These are phyloP conservation scores for Cynara cardunculus DNA, from an alignment of 129 eudicot species.

Conservation along the genomic window DNA sequence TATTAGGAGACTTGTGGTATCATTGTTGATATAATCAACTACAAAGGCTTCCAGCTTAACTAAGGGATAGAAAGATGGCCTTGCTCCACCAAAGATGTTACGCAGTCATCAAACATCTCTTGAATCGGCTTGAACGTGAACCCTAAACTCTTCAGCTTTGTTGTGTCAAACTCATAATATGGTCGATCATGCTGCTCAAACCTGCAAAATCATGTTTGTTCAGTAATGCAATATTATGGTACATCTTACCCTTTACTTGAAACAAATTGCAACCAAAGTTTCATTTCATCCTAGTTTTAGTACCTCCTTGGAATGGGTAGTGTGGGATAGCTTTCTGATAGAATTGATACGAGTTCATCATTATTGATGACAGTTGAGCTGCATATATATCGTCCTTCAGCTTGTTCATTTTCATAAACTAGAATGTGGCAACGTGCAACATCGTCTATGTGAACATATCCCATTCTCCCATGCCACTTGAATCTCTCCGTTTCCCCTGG, in stretches of 20 bases:
- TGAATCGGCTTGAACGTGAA: slow-evolving; percentile 74
- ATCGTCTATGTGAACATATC: slow-evolving; percentile 88
- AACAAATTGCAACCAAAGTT: not conserved
- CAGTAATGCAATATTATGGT: not conserved
- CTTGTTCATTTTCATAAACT: slow-evolving; percentile 63
- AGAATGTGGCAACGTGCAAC: slow-evolving; percentile 84
- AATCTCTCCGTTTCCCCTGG: slow-evolving; percentile 71
- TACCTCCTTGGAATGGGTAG: slow-evolving; percentile 77
- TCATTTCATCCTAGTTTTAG: not conserved
- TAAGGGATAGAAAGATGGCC: slow-evolving; percentile 58
- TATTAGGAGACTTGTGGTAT: not conserved
- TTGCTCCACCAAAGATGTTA: slow-evolving; percentile 53
- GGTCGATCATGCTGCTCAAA: slow-evolving; percentile 68
- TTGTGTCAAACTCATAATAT: slow-evolving; percentile 53
- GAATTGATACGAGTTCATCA: slow-evolving; percentile 56
- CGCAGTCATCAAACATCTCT: slow-evolving; percentile 85
- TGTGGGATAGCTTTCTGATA: slow-evolving; percentile 64
- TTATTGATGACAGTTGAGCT: slow-evolving; percentile 64
- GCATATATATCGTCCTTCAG: slow-evolving; percentile 76
- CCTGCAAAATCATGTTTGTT: slow-evolving; percentile 34
- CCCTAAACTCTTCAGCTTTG: slow-evolving; percentile 60
- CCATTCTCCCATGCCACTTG: slow-evolving; percentile 89
- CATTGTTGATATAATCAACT: not conserved
- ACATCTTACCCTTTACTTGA: not conserved
- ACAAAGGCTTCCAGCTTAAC: slow-evolving; percentile 2